Conservation (phyloP, 805 yeast species). For the Komagataella ulmi region DNA sequence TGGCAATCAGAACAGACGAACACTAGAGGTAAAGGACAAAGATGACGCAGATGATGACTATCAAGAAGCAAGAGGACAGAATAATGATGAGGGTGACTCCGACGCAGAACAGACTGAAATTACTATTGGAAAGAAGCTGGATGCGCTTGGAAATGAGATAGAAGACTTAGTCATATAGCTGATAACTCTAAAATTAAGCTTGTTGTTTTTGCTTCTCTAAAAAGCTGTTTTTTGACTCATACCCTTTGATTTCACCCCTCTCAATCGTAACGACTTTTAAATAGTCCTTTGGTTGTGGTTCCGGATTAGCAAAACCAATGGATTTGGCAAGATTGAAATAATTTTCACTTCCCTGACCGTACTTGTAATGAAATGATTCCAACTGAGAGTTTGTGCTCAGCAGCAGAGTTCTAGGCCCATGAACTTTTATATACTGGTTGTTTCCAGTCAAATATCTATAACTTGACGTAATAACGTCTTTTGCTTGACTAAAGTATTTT, state of each 20-base stretch:
- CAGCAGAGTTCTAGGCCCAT: constrained; percentile 41
- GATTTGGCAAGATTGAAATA: background rate
- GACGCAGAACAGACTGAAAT: constrained; percentile 6
- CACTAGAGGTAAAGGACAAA: constrained; percentile 7
- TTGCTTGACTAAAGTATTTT: background rate
- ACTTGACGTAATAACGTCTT: background rate
- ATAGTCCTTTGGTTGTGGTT: background rate
- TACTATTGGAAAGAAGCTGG: background rate
- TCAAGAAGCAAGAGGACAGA: constrained; percentile 9
- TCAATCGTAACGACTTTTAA: background rate
- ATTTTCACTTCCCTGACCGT: background rate
- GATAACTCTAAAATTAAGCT: background rate
- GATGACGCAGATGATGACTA: constrained; percentile 9
- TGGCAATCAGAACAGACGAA: constrained; percentile 59
- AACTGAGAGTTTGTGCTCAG: constrained; percentile 26
- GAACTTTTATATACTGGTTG: constrained; percentile 31
- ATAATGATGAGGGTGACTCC: constrained; percentile 13
- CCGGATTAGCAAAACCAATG: background rate
- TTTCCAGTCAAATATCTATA: constrained; percentile 14
- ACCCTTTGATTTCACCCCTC: background rate
- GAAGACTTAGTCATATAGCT: background rate
- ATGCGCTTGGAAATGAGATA: background rate
- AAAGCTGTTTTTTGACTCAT: background rate
- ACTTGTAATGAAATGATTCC: constrained; percentile 2
- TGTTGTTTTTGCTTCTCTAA: background rate